Conservation (phyloP, 1,139 yeast species). For the Saccharomyces hybrid region DNA sequence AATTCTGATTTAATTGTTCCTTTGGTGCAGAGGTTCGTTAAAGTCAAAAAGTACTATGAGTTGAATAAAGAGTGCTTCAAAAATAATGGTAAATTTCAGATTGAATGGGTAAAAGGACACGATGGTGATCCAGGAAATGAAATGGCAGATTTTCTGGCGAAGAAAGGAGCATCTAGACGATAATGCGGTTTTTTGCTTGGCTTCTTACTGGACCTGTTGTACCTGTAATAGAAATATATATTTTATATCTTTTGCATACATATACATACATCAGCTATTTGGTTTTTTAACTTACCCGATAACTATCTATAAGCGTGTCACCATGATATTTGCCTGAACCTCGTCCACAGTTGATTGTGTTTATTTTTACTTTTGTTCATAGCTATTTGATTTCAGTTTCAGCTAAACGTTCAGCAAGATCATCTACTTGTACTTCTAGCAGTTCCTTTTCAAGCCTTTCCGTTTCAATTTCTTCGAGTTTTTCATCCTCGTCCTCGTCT, state of each 20-base stretch:
- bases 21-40: conserved; percentile 21
- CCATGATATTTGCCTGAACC: not conserved
- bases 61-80: conserved; percentile 19
- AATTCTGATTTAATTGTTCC: conserved; percentile 26
- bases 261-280: conserved; percentile 1
- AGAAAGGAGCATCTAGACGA: conserved; percentile 41
- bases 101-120: conserved; percentile 69
- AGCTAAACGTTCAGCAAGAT: conserved; percentile 51
- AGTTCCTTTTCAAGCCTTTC: conserved; percentile 56
- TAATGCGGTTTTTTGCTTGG: not conserved
- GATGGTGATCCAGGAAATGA: conserved; percentile 63
- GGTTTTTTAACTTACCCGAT: not conserved
- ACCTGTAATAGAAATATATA: not conserved
- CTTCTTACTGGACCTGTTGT: not conserved
- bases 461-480: conserved; percentile 46
- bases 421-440: conserved; percentile 41
- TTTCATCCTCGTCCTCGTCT: conserved; percentile 50
- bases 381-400: conserved; percentile 38
- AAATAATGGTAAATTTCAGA: conserved; percentile 31
- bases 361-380: not conserved
- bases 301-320: not conserved
- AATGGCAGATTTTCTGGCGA: conserved; percentile 70
- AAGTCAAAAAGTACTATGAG: conserved; percentile 28
- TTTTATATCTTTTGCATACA: not conserved
- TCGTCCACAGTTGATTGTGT: not conserved